Conservation (phyloP, 768 basidiomycete species). For the Pleurotus citrinopileatus region DNA sequence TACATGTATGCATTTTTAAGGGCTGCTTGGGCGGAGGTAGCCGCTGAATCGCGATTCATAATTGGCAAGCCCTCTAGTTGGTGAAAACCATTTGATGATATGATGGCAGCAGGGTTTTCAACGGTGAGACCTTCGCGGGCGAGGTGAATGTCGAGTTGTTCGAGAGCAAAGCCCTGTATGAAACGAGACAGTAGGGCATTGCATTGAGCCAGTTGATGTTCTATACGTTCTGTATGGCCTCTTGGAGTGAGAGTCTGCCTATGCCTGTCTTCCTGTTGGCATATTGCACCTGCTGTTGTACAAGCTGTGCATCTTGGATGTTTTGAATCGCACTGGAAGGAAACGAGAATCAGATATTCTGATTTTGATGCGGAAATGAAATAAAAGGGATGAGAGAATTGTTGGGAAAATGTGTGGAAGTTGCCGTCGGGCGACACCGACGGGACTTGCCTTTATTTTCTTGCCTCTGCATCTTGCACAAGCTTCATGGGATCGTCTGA, state of each 20-base stretch:
- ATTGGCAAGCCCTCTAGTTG: too few species aligned
- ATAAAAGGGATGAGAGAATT: constrained; percentile 26
- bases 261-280: constrained; percentile 88
- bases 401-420: constrained; percentile 47
- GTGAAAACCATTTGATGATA: constrained; percentile 12
- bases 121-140: constrained; percentile 67
- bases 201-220: constrained; percentile 77
- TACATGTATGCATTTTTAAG: too few species aligned
- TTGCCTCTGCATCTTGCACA: constrained; percentile 93
- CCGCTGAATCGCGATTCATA: too few species aligned
- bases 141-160: constrained; percentile 62
- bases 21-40: too few species aligned
- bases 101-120: constrained; percentile 2
- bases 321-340: constrained; percentile 80
- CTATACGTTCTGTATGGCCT: constrained; percentile 80
- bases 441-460: constrained; percentile 88
- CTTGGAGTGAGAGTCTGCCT: constrained; percentile 83
- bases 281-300: constrained; percentile 71
- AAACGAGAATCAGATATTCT: constrained; percentile 25
- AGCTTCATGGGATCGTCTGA: constrained; percentile 87
- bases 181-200: constrained; percentile 75
- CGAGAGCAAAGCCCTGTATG: constrained; percentile 64
- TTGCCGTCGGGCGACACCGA: constrained; percentile 80
- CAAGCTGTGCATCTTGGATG: constrained; percentile 87
- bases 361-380: constrained; percentile 32